Evolutionary conservation across 352 stramenopile genomes (phyloP).

Genomic region (Phytophthora sp.): DNA sequence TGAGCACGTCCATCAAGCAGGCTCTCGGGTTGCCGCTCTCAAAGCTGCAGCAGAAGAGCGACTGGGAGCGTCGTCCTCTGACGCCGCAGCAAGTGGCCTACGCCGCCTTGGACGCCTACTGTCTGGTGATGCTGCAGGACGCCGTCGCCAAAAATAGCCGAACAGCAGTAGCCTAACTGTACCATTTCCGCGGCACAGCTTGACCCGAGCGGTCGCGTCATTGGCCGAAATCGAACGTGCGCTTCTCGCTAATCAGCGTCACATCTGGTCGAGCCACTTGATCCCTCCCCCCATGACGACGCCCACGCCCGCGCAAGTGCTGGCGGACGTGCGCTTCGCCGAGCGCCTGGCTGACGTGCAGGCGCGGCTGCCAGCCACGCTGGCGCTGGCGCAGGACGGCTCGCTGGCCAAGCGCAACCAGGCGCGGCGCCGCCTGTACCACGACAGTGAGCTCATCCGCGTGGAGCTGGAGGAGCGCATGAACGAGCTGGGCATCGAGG

Average conservation of each 20-base stretch:
- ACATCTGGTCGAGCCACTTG: slow-evolving; percentile 8
- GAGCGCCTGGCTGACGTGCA: slow-evolving; percentile 63
- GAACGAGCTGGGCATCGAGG: slow-evolving; percentile 69
- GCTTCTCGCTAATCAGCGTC: neutral
- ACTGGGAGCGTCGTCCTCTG: slow-evolving; percentile 77
- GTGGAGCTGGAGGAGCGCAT: slow-evolving; percentile 83
- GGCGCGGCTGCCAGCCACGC: slow-evolving; percentile 46
- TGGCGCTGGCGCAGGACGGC: slow-evolving; percentile 43
- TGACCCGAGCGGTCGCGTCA: too few species aligned
- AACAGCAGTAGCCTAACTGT: too few species aligned
- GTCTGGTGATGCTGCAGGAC: slow-evolving; percentile 77
- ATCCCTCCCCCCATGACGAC: slow-evolving; percentile 19
- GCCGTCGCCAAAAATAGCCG: slow-evolving; percentile 6
- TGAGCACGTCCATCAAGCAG: slow-evolving; percentile 63
- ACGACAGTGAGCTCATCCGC: slow-evolving; percentile 73
- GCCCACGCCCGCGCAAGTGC: slow-evolving; percentile 55
- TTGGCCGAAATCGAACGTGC: too few species aligned
- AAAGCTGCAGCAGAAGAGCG: slow-evolving; percentile 76
- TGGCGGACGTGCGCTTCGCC: slow-evolving; percentile 60
- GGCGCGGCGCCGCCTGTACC: slow-evolving; percentile 66
- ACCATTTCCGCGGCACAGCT: too few species aligned
- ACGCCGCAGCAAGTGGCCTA: slow-evolving; percentile 68
- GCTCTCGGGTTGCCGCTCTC: slow-evolving; percentile 60
- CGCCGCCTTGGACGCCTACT: slow-evolving; percentile 76
- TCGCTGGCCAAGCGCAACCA: slow-evolving; percentile 83